Percentiles rank a stretch among this genome's conserved stretches.
Conservation (phyloP, 208 protist genomes). For the Crithidia sp. region DNA sequence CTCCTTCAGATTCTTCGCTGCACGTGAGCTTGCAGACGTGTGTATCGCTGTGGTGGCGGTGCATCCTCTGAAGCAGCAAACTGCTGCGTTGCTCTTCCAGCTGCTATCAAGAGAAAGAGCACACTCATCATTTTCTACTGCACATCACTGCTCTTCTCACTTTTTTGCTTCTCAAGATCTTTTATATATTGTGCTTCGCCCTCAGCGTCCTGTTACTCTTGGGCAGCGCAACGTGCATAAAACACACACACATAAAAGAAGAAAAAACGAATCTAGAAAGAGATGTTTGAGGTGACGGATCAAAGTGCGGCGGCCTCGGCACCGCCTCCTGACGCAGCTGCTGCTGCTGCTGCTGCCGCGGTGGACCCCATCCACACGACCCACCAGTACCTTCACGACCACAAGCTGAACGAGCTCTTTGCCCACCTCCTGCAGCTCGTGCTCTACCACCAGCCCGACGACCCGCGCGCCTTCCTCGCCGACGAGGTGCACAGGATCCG, state of each 20-base stretch:
- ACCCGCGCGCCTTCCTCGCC: slow-evolving; percentile 79
- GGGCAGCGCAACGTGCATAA: not conserved
- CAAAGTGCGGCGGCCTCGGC: not conserved
- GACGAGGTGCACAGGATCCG: slow-evolving; percentile 79
- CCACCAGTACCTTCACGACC: slow-evolving; percentile 73
- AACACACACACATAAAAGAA: slow-evolving; percentile 1
- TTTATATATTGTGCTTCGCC: too few relatives aligned
- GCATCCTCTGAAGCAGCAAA: too few relatives aligned
- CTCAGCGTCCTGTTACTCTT: too few relatives aligned
- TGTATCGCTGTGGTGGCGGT: too few relatives aligned
- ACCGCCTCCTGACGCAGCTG: not conserved
- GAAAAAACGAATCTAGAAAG: not conserved
- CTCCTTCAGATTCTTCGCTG: too few relatives aligned
- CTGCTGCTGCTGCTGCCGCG: slow-evolving; percentile 7
- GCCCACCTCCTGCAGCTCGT: slow-evolving; percentile 89
- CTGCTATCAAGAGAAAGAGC: too few relatives aligned
- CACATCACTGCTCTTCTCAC: too few relatives aligned
- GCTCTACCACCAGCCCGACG: slow-evolving; percentile 78
- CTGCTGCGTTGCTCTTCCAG: too few relatives aligned
- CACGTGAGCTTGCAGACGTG: too few relatives aligned
- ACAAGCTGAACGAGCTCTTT: slow-evolving; percentile 88
- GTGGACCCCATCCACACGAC: slow-evolving; percentile 44
- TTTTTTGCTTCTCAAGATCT: too few relatives aligned
- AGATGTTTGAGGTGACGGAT: slow-evolving; percentile 19
- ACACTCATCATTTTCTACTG: too few relatives aligned